Percentiles rank a stretch among this genome's conserved stretches.
Evolutionary conservation across 148 eudicot genomes (phyloP).

Genomic region (Suaeda aralocaspica): DNA sequence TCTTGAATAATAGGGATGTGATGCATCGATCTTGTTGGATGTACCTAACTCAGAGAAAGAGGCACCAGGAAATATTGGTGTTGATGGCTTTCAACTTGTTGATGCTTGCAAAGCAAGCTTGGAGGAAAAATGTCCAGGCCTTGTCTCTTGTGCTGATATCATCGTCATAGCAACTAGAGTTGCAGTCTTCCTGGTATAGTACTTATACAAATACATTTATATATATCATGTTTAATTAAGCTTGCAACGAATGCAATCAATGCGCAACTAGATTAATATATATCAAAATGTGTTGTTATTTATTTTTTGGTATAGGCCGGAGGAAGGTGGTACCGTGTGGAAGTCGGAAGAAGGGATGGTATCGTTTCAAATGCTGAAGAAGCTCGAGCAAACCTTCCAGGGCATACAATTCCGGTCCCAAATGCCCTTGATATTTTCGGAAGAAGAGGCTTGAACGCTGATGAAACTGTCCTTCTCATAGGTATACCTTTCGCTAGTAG

Average conservation of each 20-base stretch:
- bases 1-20: constrained; percentile 21
- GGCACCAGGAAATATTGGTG: constrained; percentile 16
- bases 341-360: constrained; percentile 26
- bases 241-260: no score
- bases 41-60: constrained; percentile 20
- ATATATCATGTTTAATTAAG: no score
- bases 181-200: constrained; percentile 26
- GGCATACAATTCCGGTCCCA: constrained; percentile 5
- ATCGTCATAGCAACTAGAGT: constrained; percentile 40
- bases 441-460: not conserved
- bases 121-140: constrained; percentile 36
- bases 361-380: constrained; percentile 6
- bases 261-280: not conserved
- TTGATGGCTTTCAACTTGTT: constrained; percentile 19
- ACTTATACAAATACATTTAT: not conserved
- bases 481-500: not conserved
- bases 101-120: constrained; percentile 33
- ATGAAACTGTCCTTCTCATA: constrained; percentile 17
- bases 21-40: constrained; percentile 24
- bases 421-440: not conserved
- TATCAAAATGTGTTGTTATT: not conserved
- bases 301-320: constrained; percentile 8
- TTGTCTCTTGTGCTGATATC: constrained; percentile 58
- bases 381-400: constrained; percentile 12
- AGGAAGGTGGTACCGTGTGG: constrained; percentile 25